Percentiles rank a stretch among this genome's conserved stretches.
phyloP scores from a whole-genome alignment of 2,329 filamentous ascomycete species.

The Pezicula rhizophila region DNA sequence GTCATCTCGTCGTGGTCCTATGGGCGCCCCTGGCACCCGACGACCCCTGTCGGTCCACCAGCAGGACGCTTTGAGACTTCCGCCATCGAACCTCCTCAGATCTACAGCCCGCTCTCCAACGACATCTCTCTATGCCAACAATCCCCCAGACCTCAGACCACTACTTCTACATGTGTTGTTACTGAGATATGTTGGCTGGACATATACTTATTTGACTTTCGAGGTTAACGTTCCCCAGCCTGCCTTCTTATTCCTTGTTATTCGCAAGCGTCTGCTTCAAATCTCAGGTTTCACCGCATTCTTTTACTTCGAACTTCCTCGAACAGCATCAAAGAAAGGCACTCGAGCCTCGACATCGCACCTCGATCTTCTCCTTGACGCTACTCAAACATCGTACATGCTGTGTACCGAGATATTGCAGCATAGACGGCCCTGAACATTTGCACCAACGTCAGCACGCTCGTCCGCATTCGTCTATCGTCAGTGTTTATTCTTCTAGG shows the following conservation, averaged over 20 bases:
- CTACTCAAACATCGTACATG: no score
- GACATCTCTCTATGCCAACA: background rate
- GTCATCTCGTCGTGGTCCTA: no score
- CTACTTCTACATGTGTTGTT: background rate
- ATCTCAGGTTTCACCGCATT: conserved; percentile 1
- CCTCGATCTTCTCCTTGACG: background rate
- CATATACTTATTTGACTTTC: background rate
- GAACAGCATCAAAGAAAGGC: background rate
- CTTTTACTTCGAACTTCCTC: background rate
- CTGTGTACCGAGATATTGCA: no score
- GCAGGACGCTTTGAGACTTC: background rate
- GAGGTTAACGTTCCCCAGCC: background rate
- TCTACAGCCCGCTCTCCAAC: background rate
- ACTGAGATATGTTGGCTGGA: background rate
- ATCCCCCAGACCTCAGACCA: background rate
- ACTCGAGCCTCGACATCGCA: background rate
- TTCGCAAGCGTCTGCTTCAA: background rate
- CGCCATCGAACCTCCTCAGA: background rate
- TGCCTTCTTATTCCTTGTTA: background rate
- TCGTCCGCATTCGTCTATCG: no score
- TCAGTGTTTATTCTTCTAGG: no score
- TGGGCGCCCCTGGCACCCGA: background rate
- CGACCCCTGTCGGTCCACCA: background rate
- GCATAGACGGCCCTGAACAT: no score
- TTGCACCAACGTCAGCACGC: no score